phyloP scores from a whole-genome alignment of 208 protist species.

The Polymyxa betae region DNA sequence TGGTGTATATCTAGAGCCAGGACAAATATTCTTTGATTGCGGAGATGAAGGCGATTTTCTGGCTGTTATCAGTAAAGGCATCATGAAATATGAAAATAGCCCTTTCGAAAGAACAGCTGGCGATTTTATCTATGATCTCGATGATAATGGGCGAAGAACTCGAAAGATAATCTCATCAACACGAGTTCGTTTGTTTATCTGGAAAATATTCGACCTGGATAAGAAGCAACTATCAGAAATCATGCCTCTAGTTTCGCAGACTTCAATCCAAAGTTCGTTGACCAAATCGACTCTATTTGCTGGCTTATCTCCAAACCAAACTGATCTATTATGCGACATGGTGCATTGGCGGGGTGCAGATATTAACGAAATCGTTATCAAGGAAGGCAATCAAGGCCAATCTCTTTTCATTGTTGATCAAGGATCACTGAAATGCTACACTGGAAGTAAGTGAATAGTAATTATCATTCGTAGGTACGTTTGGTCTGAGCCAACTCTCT shows the following conservation, averaged over 20 bases:
- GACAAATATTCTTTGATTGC: background rate
- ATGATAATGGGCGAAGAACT: background rate
- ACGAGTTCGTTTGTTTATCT: background rate
- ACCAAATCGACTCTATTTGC: background rate
- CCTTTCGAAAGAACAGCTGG: background rate
- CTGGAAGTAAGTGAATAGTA: too few species aligned
- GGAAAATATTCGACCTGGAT: background rate
- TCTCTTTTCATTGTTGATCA: background rate
- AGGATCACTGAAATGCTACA: background rate
- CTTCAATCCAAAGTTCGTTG: background rate
- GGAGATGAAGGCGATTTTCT: background rate
- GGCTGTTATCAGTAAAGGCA: background rate
- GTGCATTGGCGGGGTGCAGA: background rate
- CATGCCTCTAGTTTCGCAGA: background rate
- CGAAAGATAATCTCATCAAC: background rate
- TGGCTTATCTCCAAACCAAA: background rate
- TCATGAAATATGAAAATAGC: background rate
- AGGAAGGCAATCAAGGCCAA: background rate
- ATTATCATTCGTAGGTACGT: too few species aligned
- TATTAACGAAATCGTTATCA: background rate
- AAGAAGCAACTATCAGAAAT: background rate
- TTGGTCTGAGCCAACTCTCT: too few species aligned
- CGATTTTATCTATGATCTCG: slow-evolving; percentile 16
- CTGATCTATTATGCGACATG: background rate
- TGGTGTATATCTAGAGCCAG: background rate